Evolutionary conservation across 805 yeast genomes (phyloP).

Genomic region (Candida ficus): DNA sequence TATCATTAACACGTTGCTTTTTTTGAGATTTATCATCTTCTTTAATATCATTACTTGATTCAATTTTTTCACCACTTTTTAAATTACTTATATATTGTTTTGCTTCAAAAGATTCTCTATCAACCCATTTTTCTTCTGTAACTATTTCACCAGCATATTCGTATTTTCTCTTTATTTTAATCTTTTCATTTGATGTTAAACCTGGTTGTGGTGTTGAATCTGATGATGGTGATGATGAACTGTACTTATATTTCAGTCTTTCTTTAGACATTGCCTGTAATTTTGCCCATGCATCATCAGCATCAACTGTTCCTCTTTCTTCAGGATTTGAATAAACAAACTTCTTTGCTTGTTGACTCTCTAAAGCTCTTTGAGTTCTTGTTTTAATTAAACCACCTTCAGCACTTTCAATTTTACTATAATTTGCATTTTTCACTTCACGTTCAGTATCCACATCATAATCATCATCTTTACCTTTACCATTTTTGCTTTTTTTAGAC

Average conservation of each 20-base stretch:
- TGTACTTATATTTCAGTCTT: conserved; percentile 21
- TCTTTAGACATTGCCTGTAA: conserved; percentile 34
- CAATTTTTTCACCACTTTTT: conserved; percentile 27
- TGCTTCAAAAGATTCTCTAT: conserved; percentile 78
- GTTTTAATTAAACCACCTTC: conserved; percentile 67
- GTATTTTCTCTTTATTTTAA: conserved; percentile 71
- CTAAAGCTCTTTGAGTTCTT: conserved; percentile 53
- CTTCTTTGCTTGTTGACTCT: conserved; percentile 27
- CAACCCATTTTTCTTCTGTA: conserved; percentile 75
- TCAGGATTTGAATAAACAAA: conserved; percentile 13
- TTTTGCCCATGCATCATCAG: conserved; percentile 51
- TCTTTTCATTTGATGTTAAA: conserved; percentile 34
- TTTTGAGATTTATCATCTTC: conserved; percentile 4
- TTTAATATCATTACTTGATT: conserved; percentile 14
- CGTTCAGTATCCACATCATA: conserved; percentile 34
- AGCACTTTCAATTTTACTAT: conserved; percentile 49
- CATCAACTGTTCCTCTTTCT: conserved; percentile 32
- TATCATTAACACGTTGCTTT: conserved; percentile 16
- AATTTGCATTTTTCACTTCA: conserved; percentile 28
- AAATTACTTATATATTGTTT: conserved; percentile 66
- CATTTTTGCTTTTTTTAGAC: conserved; percentile 16
- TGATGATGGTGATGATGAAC: conserved; percentile 14
- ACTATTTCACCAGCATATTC: conserved; percentile 86
- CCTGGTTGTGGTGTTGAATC: conserved; percentile 9
- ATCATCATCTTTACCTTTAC: conserved; percentile 22